A percentile compares a stretch with the other conserved stretches of the same genome.
These are phyloP conservation scores for Purshia tridentata DNA, from an alignment of 306 rosid species.

Conservation along the genomic window DNA sequence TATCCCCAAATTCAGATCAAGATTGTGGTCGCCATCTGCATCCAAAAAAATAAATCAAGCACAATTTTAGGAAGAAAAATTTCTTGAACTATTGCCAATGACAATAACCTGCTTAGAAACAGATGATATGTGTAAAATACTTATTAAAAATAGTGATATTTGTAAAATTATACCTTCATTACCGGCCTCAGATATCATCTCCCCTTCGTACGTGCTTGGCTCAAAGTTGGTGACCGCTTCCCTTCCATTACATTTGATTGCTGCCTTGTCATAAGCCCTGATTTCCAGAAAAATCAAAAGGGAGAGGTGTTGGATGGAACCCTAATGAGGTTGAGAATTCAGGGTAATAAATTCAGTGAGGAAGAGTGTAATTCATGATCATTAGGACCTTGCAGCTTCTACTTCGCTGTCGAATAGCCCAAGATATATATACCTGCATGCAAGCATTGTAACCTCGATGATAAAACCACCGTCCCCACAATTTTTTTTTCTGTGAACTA, in stretches of 20 bases:
- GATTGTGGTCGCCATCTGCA: conserved; percentile 66
- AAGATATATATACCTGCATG: conserved; percentile 99
- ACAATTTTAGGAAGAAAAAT: conserved; percentile 4
- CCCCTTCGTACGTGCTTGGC: conserved; percentile 73
- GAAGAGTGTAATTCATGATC: conserved; percentile 85
- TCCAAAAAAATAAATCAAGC: conserved; percentile 19
- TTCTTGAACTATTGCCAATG: background rate
- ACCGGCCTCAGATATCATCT: conserved; percentile 48
- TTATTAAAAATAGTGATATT: background rate
- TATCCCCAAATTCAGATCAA: conserved; percentile 91
- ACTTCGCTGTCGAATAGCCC: conserved; percentile 99
- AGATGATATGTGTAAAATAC: conserved; percentile 9
- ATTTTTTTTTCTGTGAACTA: conserved; percentile 58
- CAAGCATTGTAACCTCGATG: conserved; percentile 86
- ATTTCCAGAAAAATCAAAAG: conserved; percentile 81
- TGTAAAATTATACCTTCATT: conserved; percentile 48
- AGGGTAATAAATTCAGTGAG: conserved; percentile 71
- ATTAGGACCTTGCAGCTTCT: conserved; percentile 99
- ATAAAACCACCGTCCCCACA: conserved; percentile 81
- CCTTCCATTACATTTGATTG: conserved; percentile 94
- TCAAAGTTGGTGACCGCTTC: conserved; percentile 98
- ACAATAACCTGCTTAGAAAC: conserved; percentile 11
- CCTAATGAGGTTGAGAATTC: conserved; percentile 71
- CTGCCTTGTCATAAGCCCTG: conserved; percentile 99
- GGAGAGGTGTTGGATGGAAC: conserved; percentile 70